Evolutionary conservation across 1,284 basidiomycete genomes (phyloP).

Genomic region (Apiotrichum mycotoxinovorans): DNA sequence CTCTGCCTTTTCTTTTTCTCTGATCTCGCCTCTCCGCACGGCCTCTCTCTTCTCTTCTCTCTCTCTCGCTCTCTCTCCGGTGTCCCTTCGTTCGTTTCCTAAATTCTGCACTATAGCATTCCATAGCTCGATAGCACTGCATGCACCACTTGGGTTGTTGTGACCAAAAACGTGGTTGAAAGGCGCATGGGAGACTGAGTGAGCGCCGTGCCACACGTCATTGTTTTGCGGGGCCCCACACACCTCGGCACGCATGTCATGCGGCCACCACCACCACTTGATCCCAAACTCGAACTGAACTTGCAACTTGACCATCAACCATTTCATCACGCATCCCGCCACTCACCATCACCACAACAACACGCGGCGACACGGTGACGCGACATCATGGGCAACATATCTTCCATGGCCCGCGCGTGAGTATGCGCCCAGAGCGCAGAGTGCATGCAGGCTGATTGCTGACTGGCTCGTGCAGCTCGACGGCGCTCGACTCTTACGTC

Average conservation of each 20-base stretch:
- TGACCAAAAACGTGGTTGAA: neutral
- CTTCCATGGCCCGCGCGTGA: slow-evolving; percentile 50
- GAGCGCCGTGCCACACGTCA: neutral
- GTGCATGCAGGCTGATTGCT: neutral
- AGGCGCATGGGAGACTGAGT: neutral
- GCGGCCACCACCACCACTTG: neutral
- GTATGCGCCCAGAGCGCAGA: slow-evolving; percentile 8
- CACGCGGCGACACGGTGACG: neutral
- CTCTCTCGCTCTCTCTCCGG: neutral
- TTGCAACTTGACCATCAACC: neutral
- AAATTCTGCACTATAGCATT: slow-evolving; percentile 1
- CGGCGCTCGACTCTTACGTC: slow-evolving; percentile 83
- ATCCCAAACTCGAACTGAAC: neutral
- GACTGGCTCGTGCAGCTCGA: slow-evolving; percentile 46
- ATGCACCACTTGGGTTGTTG: slow-evolving; percentile 3
- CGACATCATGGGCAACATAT: slow-evolving; percentile 43
- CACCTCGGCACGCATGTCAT: neutral
- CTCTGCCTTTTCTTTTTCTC: neutral
- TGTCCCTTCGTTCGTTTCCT: neutral
- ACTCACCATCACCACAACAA: neutral
- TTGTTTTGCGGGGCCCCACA: neutral
- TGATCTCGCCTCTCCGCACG: no score
- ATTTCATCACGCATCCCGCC: no score
- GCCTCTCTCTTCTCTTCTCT: no score
- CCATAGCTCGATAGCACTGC: slow-evolving; percentile 1